phyloP scores from a whole-genome alignment of 1,139 yeast species.

The Suhomyces wounanorum region DNA sequence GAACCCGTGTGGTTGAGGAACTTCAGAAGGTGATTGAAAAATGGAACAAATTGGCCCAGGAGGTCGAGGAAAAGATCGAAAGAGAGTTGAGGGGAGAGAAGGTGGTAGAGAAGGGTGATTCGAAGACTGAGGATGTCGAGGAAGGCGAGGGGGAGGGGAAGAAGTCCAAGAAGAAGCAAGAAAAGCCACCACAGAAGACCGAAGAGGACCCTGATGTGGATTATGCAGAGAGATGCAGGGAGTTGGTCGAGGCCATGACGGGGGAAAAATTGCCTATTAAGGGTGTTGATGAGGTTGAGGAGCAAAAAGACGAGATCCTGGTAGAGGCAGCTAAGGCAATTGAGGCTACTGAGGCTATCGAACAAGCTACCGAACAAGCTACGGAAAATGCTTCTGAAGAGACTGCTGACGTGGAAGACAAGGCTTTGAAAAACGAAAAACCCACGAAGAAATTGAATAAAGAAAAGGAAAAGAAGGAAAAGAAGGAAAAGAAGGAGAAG shows the following conservation, averaged over 20 bases:
- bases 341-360: no score
- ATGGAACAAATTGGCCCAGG: slow-evolving; percentile 59
- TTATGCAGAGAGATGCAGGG: slow-evolving; percentile 49
- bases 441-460: slow-evolving; percentile 8
- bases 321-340: no score
- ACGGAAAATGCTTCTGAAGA: no score
- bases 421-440: slow-evolving; percentile 13
- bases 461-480: slow-evolving; percentile 13
- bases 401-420: slow-evolving; percentile 6
- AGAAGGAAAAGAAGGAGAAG: slow-evolving; percentile 11
- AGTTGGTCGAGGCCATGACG: slow-evolving; percentile 35
- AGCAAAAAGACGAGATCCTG: background rate
- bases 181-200: slow-evolving; percentile 14
- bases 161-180: slow-evolving; percentile 10
- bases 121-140: slow-evolving; percentile 17
- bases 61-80: slow-evolving; percentile 42
- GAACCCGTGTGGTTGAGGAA: slow-evolving; percentile 57
- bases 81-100: slow-evolving; percentile 29
- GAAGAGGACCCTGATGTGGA: slow-evolving; percentile 28
- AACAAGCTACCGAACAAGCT: no score
- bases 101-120: slow-evolving; percentile 17
- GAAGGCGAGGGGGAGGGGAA: slow-evolving; percentile 21
- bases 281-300: slow-evolving; percentile 31
- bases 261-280: slow-evolving; percentile 38
- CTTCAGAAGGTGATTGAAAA: slow-evolving; percentile 47